Conservation (phyloP, 164 flowering plant species). For the Akebia trifoliata region DNA sequence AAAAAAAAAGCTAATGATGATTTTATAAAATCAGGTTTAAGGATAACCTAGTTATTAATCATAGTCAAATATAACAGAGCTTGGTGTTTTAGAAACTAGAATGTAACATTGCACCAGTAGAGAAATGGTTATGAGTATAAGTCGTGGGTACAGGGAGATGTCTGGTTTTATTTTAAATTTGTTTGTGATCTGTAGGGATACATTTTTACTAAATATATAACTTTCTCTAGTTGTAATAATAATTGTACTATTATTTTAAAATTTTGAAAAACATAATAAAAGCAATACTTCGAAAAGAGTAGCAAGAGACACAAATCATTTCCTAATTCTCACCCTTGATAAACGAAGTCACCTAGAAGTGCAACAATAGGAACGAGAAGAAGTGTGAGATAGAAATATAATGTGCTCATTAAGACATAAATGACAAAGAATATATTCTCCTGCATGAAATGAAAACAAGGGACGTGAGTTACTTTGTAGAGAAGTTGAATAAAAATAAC, state of each 20-base stretch:
- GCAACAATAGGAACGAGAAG: conserved; percentile 79
- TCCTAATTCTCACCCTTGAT: conserved; percentile 61
- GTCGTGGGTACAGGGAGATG: too few species aligned
- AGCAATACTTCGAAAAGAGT: background rate
- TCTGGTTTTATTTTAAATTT: too few species aligned
- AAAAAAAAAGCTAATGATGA: too few species aligned
- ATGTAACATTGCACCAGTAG: too few species aligned
- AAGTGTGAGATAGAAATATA: conserved; percentile 66
- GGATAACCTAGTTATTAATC: too few species aligned
- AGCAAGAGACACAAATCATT: background rate
- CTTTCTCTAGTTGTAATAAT: background rate
- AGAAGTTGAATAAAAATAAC: background rate
- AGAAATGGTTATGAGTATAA: too few species aligned
- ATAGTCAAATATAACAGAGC: too few species aligned
- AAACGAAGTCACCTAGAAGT: conserved; percentile 72
- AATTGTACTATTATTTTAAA: background rate
- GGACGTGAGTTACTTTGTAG: background rate
- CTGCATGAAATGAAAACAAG: conserved; percentile 42
- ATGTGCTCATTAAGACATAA: conserved; percentile 77
- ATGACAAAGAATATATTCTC: conserved; percentile 71
- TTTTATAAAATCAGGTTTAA: too few species aligned
- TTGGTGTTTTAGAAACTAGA: too few species aligned
- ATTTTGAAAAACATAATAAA: background rate
- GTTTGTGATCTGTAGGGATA: too few species aligned
- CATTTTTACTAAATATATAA: too few species aligned